Conservation (phyloP, 2,329 filamentous ascomycete genomes). For the Penicillium sp. region DNA sequence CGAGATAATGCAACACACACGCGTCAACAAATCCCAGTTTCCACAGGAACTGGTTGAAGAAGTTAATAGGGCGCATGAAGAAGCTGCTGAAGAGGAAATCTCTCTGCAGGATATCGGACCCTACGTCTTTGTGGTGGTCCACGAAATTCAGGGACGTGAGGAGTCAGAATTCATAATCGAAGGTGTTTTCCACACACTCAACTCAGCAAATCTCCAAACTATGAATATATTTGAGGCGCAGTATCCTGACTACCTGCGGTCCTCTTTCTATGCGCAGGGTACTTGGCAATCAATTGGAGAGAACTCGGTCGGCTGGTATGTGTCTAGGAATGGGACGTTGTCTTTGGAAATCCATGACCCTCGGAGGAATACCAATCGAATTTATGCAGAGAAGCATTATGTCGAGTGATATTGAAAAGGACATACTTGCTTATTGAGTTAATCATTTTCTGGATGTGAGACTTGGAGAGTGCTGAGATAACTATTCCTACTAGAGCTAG, state of each 20-base stretch:
- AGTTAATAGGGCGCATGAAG: background rate
- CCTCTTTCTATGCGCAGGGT: background rate
- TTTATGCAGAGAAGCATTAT: background rate
- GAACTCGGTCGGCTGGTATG: background rate
- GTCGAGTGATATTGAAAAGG: background rate
- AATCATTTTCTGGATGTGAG: background rate
- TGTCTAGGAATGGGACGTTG: background rate
- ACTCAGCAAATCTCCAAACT: background rate
- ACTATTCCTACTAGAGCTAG: background rate
- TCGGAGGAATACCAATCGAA: background rate
- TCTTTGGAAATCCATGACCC: background rate
- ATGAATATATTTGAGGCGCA: background rate
- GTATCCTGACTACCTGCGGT: background rate
- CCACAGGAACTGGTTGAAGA: background rate
- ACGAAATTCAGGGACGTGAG: background rate
- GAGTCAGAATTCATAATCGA: background rate
- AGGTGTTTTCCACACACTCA: background rate
- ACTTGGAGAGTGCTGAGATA: background rate
- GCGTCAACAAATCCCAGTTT: background rate
- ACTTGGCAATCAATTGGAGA: background rate
- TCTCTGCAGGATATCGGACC: background rate
- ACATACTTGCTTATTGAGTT: background rate
- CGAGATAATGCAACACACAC: background rate
- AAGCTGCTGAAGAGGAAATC: background rate
- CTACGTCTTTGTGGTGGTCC: background rate